A percentile compares a stretch with the other conserved stretches of the same genome.
Evolutionary conservation across 371 early-diverging fungal species (phyloP).

Genomic region (Cokeromyces recurvatus): DNA sequence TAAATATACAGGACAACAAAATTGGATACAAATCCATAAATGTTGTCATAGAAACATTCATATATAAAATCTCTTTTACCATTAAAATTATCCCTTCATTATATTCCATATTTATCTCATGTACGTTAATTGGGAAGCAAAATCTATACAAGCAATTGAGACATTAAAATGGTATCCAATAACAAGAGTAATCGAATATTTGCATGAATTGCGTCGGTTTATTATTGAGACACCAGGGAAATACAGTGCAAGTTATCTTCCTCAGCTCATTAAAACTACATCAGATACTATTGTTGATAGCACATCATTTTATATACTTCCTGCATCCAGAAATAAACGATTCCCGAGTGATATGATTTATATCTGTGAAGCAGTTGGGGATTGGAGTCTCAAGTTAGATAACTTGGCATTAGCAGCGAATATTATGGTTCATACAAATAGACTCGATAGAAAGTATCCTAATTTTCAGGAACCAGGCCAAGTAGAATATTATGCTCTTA

Average conservation of each 20-base stretch:
- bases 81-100: not conserved
- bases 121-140: constrained; percentile 5
- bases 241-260: not conserved
- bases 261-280: too few species aligned
- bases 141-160: not conserved
- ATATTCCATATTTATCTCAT: not conserved
- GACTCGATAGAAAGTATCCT: constrained; percentile 9
- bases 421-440: constrained; percentile 1
- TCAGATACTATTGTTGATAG: too few species aligned
- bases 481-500: not conserved
- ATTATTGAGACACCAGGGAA: constrained; percentile 5
- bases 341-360: constrained; percentile 7
- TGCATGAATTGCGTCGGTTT: not conserved
- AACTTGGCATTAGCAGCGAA: not conserved
- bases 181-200: not conserved
- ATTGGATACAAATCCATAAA: too few species aligned
- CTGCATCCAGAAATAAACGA: not conserved
- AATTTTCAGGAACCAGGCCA: constrained; percentile 3
- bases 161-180: constrained; percentile 6
- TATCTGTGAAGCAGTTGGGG: constrained; percentile 7
- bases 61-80: too few species aligned
- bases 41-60: too few species aligned
- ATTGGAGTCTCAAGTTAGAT: constrained; percentile 1
- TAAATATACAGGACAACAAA: too few species aligned
- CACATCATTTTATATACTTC: constrained; percentile 56